phyloP scores from a whole-genome alignment of 805 yeast species.

The Cephaloascus fragrans region DNA sequence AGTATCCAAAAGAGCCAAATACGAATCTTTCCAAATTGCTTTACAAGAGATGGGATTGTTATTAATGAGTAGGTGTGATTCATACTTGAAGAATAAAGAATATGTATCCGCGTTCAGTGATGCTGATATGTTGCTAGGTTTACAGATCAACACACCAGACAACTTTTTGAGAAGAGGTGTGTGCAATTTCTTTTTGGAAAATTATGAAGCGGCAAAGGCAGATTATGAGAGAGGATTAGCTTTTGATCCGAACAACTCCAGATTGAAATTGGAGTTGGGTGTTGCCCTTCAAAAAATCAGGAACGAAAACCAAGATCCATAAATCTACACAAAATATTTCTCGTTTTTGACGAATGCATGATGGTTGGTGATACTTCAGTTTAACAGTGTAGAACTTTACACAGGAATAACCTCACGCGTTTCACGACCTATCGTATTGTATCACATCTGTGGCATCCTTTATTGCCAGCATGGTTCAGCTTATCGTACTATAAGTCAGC shows the following conservation, averaged over 20 bases:
- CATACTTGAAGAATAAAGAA: slow-evolving; percentile 44
- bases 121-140: slow-evolving; percentile 52
- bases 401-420: background rate
- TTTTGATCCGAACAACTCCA: slow-evolving; percentile 43
- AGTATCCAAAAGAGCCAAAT: slow-evolving; percentile 58
- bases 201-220: slow-evolving; percentile 49
- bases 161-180: slow-evolving; percentile 67
- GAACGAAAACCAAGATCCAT: slow-evolving; percentile 52
- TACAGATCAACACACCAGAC: slow-evolving; percentile 54
- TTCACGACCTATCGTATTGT: background rate
- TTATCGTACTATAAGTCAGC: no score
- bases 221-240: slow-evolving; percentile 68
- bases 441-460: no score
- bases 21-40: slow-evolving; percentile 66
- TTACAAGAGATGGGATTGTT: slow-evolving; percentile 59
- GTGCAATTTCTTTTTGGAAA: slow-evolving; percentile 51
- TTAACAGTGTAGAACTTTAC: background rate
- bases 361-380: background rate
- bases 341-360: background rate
- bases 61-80: slow-evolving; percentile 64
- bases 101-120: slow-evolving; percentile 57
- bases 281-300: slow-evolving; percentile 36
- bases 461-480: no score
- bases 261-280: slow-evolving; percentile 38
- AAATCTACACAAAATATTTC: background rate